phyloP scores from a whole-genome alignment of 2,329 filamentous ascomycete genomes.

The Zalaria sp. region DNA sequence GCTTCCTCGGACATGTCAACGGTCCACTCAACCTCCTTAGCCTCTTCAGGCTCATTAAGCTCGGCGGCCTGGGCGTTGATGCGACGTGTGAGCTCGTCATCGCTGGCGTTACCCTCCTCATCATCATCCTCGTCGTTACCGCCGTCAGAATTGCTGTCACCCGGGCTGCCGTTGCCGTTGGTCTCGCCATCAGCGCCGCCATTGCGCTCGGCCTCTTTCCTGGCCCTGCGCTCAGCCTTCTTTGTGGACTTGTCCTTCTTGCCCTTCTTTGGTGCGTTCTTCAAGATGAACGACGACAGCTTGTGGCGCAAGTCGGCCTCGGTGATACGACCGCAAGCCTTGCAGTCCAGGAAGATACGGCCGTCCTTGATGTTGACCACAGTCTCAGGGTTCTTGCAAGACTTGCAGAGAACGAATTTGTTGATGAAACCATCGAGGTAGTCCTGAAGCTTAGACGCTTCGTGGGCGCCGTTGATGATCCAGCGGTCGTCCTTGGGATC shows the following conservation, averaged over 20 bases:
- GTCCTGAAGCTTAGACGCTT: conserved; percentile 89
- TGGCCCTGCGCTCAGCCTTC: conserved; percentile 74
- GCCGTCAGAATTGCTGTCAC: conserved; percentile 53
- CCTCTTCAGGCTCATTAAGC: conserved; percentile 54
- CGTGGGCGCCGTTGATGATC: conserved; percentile 99
- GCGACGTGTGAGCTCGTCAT: conserved; percentile 78
- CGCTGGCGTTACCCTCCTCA: conserved; percentile 58
- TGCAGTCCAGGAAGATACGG: conserved; percentile 88
- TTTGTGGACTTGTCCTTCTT: conserved; percentile 97
- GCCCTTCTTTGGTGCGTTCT: conserved; percentile 82
- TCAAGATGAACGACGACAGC: conserved; percentile 92
- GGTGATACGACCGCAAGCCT: conserved; percentile 88
- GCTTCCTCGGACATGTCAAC: conserved; percentile 94
- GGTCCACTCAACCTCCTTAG: conserved; percentile 84
- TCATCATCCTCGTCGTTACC: conserved; percentile 50
- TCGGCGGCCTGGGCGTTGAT: conserved; percentile 56
- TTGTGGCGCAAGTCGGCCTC: conserved; percentile 89
- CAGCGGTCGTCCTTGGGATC: conserved; percentile 95
- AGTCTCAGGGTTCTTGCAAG: conserved; percentile 99
- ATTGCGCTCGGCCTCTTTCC: conserved; percentile 51
- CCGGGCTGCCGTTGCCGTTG: conserved; percentile 46
- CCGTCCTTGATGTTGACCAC: conserved; percentile 91
- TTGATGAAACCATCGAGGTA: conserved; percentile 96
- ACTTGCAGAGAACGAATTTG: conserved; percentile 98
- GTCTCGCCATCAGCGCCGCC: conserved; percentile 35